A percentile compares a stretch with the other conserved stretches of the same genome.
These are phyloP conservation scores for Penicillium sp. DNA, from an alignment of 2,329 filamentous ascomycete species.

Conservation along the genomic window DNA sequence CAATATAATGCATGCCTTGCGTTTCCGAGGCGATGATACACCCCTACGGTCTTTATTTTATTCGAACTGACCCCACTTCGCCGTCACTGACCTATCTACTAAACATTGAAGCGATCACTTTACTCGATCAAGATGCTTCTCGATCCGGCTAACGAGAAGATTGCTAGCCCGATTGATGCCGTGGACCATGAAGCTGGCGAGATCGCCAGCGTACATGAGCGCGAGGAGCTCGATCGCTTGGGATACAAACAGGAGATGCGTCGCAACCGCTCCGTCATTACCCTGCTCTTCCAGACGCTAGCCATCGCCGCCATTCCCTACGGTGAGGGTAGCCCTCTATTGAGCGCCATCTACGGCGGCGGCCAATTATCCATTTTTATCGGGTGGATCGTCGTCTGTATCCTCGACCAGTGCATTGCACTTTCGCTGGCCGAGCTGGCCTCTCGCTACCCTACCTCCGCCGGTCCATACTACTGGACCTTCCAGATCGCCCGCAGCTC, in stretches of 20 bases:
- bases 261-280: constrained; percentile 60
- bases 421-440: constrained; percentile 53
- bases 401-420: constrained; percentile 55
- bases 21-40: background rate
- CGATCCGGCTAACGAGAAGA: constrained; percentile 6
- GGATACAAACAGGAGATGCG: constrained; percentile 59
- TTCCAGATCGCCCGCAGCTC: constrained; percentile 48
- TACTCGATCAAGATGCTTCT: background rate
- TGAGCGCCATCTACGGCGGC: constrained; percentile 45
- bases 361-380: constrained; percentile 58
- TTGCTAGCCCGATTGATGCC: background rate
- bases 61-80: background rate
- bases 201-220: constrained; percentile 26
- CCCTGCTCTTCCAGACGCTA: constrained; percentile 60
- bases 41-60: background rate
- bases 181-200: constrained; percentile 17
- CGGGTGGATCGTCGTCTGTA: constrained; percentile 55
- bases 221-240: constrained; percentile 41
- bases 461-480: constrained; percentile 55
- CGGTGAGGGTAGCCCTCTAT: constrained; percentile 44
- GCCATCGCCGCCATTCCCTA: constrained; percentile 62
- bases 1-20: background rate
- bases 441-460: constrained; percentile 53
- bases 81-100: background rate
- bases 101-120: background rate